Evolutionary conservation across 2,329 filamentous ascomycete species (phyloP).

Genomic region (Clarireedia homoeocarpa): DNA sequence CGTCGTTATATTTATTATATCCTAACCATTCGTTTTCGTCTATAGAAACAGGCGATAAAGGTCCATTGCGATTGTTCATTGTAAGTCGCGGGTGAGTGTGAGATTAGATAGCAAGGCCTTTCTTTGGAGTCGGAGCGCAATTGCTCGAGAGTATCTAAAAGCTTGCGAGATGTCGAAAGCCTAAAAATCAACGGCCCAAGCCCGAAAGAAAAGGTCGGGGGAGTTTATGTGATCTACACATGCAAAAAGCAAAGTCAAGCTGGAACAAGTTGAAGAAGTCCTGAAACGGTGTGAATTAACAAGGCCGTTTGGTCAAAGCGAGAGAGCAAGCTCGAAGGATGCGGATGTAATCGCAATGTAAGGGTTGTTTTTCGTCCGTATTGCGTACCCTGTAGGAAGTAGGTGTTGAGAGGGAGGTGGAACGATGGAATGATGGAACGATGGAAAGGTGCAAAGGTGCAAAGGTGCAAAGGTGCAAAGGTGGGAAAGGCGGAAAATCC

Average conservation of each 20-base stretch:
- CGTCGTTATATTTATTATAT: slow-evolving; percentile 53
- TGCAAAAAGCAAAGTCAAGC: not conserved
- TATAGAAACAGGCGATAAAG: slow-evolving; percentile 74
- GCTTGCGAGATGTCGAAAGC: not conserved
- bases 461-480: not conserved
- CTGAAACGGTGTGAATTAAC: slow-evolving; percentile 6
- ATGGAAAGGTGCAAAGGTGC: not conserved
- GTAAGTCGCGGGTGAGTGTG: slow-evolving; percentile 19
- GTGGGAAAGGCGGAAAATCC: not conserved
- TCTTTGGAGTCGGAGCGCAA: slow-evolving; percentile 1
- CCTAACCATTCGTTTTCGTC: slow-evolving; percentile 76
- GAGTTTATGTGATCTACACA: slow-evolving; percentile 2
- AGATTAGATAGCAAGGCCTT: not conserved
- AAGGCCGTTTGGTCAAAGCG: slow-evolving; percentile 8
- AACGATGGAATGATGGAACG: not conserved
- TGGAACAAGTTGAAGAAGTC: slow-evolving; percentile 4
- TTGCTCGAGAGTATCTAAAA: not conserved
- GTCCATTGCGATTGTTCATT: slow-evolving; percentile 69
- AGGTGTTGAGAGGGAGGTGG: not conserved
- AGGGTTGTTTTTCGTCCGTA: not conserved
- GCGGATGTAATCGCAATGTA: not conserved
- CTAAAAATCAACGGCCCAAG: not conserved
- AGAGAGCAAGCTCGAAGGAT: slow-evolving; percentile 7
- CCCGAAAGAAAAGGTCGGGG: not conserved
- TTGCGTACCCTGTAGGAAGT: too few relatives aligned